Evolutionary conservation across 805 yeast species (phyloP), one percentile per base, ranked within the genome.

Genomic region (Wickerhamiella alocasiicola): DNA sequence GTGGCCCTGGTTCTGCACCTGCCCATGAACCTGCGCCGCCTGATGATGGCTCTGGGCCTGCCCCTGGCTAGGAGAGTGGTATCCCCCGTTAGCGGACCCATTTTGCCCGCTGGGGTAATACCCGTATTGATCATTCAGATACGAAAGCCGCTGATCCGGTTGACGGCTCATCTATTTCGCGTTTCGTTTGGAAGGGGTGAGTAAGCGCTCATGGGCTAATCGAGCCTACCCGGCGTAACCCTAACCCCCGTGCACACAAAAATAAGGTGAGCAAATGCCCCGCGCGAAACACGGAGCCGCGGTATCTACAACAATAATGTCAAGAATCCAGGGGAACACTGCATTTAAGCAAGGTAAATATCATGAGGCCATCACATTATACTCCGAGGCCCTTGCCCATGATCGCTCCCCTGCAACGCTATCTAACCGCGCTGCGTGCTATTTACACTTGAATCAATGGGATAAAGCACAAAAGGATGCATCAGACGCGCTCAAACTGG

Each of bases 371-470:
- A 36, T 36, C 3, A 18, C 29, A 9, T 21, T 43, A 26, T 50
- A 48, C 43, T 27, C 52, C 4, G 27, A 30, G 31, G 54, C 56
- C 9, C 36, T 52, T 2, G 36, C 12, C 7, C 49, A 44, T 17
- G 50, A 51, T 4, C 30, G 19, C 3, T 18, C 46, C 16, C 34
- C 34, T 4, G 49, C 50, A 6, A 53, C 54, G 15, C 32, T 29
- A 3, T 46, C 54, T 15, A 52, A 52, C 42, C 44, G 53, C 3
- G 54, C 55, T 1, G 55, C 55, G 13, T 48, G 53, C 38, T 31
- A 27, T 26, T 41, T 52, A 34, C 46, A 49, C 19, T 35, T 52
- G 6, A 33, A 24, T 5, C 9, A 34, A 3, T 52, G 46, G 46
- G 27, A 9, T 7, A 17, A 21, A 5, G 56, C 49, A 3, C 28